A percentile compares a stretch with the other conserved stretches of the same genome.
These are phyloP conservation scores for Coemansia sp. DNA, from an alignment of 192 early-diverging fungal genomes.

Conservation along the genomic window DNA sequence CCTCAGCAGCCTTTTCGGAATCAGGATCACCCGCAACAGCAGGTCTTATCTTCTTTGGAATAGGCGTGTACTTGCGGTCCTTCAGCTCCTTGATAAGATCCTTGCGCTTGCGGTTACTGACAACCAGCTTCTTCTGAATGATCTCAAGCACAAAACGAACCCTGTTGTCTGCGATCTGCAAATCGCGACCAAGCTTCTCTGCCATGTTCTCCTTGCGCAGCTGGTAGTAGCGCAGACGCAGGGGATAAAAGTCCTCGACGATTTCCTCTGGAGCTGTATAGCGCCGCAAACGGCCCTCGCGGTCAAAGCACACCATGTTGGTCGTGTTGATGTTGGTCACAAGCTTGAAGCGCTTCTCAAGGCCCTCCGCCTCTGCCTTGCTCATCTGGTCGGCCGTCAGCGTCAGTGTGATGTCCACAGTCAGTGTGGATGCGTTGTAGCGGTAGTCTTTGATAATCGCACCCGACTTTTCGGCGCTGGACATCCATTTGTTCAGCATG, in stretches of 20 bases:
- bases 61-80: conserved; percentile 63
- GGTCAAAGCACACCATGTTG: conserved; percentile 96
- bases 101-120: conserved; percentile 83
- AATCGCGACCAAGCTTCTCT: conserved; percentile 63
- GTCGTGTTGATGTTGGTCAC: conserved; percentile 67
- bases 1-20: conserved; percentile 48
- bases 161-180: conserved; percentile 75
- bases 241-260: conserved; percentile 82
- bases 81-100: conserved; percentile 75
- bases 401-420: conserved; percentile 47
- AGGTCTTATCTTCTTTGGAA: conserved; percentile 55
- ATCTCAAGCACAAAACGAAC: conserved; percentile 89
- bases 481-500: conserved; percentile 73
- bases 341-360: conserved; percentile 84
- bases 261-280: conserved; percentile 78
- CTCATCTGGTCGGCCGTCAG: conserved; percentile 65
- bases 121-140: conserved; percentile 75
- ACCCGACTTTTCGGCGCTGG: conserved; percentile 67
- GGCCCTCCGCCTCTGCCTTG: conserved; percentile 71
- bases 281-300: conserved; percentile 78
- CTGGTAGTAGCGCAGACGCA: conserved; percentile 81
- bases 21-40: conserved; percentile 52
- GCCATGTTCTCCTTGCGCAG: conserved; percentile 81
- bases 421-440: conserved; percentile 55
- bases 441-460: conserved; percentile 63